Conservation (phyloP, 768 basidiomycete genomes). For the Mycena alexandri region DNA sequence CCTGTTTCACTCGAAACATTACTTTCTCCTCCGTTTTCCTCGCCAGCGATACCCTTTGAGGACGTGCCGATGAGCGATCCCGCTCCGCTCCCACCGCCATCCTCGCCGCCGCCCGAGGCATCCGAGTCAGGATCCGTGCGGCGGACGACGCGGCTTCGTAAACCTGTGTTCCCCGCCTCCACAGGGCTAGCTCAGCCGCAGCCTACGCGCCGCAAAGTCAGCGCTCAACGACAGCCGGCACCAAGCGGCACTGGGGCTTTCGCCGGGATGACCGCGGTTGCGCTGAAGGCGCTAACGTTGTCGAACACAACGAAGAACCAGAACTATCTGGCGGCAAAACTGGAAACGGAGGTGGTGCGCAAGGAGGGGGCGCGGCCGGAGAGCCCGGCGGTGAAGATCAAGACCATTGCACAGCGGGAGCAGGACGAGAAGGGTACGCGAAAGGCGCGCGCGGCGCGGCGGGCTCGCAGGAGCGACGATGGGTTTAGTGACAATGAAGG, state of each 20-base stretch:
- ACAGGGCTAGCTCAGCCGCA: slow-evolving; percentile 41
- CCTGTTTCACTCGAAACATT: background rate
- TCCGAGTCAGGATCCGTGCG: slow-evolving; percentile 44
- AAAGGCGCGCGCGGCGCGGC: slow-evolving; percentile 69
- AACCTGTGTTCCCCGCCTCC: slow-evolving; percentile 42
- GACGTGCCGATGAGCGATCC: slow-evolving; percentile 18
- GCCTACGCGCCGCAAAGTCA: slow-evolving; percentile 60
- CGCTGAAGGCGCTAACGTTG: slow-evolving; percentile 77
- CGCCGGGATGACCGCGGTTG: slow-evolving; percentile 75
- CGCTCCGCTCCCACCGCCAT: slow-evolving; percentile 15
- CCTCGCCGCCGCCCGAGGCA: slow-evolving; percentile 20
- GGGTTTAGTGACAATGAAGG: slow-evolving; percentile 42
- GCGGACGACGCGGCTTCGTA: slow-evolving; percentile 66
- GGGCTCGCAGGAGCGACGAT: slow-evolving; percentile 63
- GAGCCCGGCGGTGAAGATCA: slow-evolving; percentile 82
- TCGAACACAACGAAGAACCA: slow-evolving; percentile 84
- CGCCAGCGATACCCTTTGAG: slow-evolving; percentile 9
- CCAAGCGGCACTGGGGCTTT: slow-evolving; percentile 60
- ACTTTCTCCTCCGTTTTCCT: slow-evolving; percentile 13
- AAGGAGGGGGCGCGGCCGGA: slow-evolving; percentile 80
- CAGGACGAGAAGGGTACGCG: slow-evolving; percentile 72
- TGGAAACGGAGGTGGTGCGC: slow-evolving; percentile 79
- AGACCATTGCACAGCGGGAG: slow-evolving; percentile 75
- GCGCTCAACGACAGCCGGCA: slow-evolving; percentile 40
- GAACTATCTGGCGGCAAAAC: slow-evolving; percentile 66